Conservation (phyloP, 208 protist genomes). For the Trypanosoma avium region DNA sequence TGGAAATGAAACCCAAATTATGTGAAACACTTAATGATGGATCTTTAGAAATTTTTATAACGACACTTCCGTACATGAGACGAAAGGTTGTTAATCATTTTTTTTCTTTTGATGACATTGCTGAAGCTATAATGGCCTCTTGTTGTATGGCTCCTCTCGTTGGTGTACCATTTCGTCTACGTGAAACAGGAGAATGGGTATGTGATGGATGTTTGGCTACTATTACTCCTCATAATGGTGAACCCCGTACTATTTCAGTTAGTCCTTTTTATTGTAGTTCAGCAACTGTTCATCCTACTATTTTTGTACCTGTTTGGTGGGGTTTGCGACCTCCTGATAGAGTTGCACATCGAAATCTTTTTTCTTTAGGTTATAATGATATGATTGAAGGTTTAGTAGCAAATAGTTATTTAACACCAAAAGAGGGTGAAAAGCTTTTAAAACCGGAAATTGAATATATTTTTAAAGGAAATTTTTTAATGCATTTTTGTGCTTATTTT, state of each 20-base stretch:
- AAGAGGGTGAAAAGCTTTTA: conserved; percentile 34
- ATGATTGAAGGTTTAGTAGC: conserved; percentile 70
- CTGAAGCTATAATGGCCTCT: conserved; percentile 57
- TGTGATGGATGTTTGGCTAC: conserved; percentile 66
- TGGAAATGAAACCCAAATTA: conserved; percentile 39
- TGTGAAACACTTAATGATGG: conserved; percentile 38
- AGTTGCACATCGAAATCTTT: conserved; percentile 55
- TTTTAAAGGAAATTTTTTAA: conserved; percentile 30
- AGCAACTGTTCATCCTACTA: conserved; percentile 56
- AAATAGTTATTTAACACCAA: conserved; percentile 28
- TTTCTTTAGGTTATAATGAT: conserved; percentile 82
- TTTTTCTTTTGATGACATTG: conserved; percentile 41
- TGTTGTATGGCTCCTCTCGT: conserved; percentile 76
- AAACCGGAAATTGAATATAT: conserved; percentile 44
- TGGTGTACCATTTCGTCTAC: conserved; percentile 65
- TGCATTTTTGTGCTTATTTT: conserved; percentile 37
- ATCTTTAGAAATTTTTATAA: conserved; percentile 69
- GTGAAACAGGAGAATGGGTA: conserved; percentile 66
- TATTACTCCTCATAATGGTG: conserved; percentile 64
- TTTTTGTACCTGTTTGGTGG: conserved; percentile 81
- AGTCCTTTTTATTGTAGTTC: conserved; percentile 82
- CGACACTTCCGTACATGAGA: conserved; percentile 54
- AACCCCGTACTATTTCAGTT: conserved; percentile 62
- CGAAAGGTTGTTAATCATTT: conserved; percentile 44
- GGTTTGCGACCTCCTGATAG: conserved; percentile 49